These are phyloP conservation scores for Leptodermis oblonga DNA, from an alignment of 257 asterid species.

Conservation along the genomic window DNA sequence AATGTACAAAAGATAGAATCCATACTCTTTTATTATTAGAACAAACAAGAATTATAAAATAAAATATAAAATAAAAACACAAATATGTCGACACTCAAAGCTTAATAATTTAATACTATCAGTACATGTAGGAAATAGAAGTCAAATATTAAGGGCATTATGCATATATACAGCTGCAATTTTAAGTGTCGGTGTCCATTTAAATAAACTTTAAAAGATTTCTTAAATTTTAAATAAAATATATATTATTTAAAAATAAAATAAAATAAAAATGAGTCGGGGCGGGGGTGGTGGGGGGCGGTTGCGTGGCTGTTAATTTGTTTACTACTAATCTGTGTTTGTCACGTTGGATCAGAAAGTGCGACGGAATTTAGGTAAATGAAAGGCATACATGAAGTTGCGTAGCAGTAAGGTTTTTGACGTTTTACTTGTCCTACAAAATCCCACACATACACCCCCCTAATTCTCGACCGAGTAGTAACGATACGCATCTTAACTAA, in stretches of 20 bases:
- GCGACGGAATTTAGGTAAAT: background rate
- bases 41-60: too few relatives aligned
- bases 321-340: background rate
- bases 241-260: background rate
- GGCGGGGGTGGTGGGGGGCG: too few relatives aligned
- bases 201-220: too few relatives aligned
- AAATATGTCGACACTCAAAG: too few relatives aligned
- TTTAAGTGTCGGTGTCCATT: background rate
- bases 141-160: slow-evolving; percentile 1
- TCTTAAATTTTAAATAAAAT: background rate
- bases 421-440: slow-evolving; percentile 10
- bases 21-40: too few relatives aligned
- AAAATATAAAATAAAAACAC: too few relatives aligned
- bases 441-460: background rate
- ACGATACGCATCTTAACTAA: too few relatives aligned
- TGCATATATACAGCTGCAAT: slow-evolving; percentile 5
- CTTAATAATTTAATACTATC: too few relatives aligned
- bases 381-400: slow-evolving; percentile 1
- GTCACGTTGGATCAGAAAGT: background rate
- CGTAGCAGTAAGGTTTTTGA: slow-evolving; percentile 7
- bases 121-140: background rate
- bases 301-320: background rate
- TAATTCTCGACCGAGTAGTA: too few relatives aligned
- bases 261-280: too few relatives aligned
- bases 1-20: too few relatives aligned